These are phyloP conservation scores for Waltergamsia citrina DNA, from an alignment of 2,329 filamentous ascomycete genomes.

Conservation along the genomic window DNA sequence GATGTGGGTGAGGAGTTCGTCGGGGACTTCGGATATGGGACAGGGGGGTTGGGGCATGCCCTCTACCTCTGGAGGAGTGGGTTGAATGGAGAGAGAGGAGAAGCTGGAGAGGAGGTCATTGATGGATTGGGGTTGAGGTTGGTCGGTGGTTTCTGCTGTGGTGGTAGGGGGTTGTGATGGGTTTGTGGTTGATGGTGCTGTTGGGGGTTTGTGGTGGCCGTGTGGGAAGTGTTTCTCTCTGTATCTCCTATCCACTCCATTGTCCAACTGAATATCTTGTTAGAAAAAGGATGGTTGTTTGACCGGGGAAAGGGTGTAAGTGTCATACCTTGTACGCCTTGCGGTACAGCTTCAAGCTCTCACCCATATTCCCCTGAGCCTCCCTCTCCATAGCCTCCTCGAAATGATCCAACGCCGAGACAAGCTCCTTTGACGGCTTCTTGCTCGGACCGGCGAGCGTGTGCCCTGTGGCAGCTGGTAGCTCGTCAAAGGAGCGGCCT, in stretches of 20 bases:
- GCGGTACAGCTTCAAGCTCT: constrained; percentile 80
- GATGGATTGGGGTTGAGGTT: constrained; percentile 28
- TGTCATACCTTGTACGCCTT: constrained; percentile 69
- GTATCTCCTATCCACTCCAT: constrained; percentile 75
- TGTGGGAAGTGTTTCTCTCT: constrained; percentile 84
- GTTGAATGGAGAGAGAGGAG: constrained; percentile 57
- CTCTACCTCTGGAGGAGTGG: constrained; percentile 59
- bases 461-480: constrained; percentile 15
- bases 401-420: constrained; percentile 83
- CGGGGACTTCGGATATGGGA: constrained; percentile 66
- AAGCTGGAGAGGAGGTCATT: constrained; percentile 71
- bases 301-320: background rate
- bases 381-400: constrained; percentile 88
- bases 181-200: constrained; percentile 3
- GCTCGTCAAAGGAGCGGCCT: constrained; percentile 21
- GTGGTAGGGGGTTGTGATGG: constrained; percentile 8
- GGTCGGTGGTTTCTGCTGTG: constrained; percentile 23
- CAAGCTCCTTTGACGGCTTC: constrained; percentile 36
- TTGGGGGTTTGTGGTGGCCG: constrained; percentile 37
- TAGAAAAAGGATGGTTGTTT: background rate
- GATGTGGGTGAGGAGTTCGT: constrained; percentile 78
- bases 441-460: constrained; percentile 7
- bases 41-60: constrained; percentile 67
- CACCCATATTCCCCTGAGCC: constrained; percentile 72
- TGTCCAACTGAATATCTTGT: constrained; percentile 58